Base-by-base conservation (phyloP, 148 eudicot genomes). In the Hydrangea macrophylla region DNA sequence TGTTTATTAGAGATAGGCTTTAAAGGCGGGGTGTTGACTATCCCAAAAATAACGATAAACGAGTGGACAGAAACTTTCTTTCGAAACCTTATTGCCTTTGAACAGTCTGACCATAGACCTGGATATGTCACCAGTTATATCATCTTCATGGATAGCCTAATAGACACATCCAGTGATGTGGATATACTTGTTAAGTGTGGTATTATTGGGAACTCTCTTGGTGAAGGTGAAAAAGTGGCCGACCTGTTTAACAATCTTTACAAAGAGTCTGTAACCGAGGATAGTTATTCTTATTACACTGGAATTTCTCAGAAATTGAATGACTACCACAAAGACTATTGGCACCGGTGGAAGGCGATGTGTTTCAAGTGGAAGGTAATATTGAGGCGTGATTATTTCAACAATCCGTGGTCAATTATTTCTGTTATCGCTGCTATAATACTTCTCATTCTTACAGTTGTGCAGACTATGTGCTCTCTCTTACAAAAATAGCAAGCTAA, bases 391-490 rank as follows among this genome's bases (percentile, higher is more conserved):
- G 81, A 80, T 36, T 80, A 80, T 56, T 80, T 80, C 58, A 76
- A 69, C 61, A 77, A 76, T 56, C 84, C 81, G 2, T 80, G 84
- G 84, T 76, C 84, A 1, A 55, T 67, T 35, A 70, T 80, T 39
- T 77, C 84, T 11, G 58, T 72, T 8, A 53, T 76, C 0, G 81
- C 73, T 58, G 84, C 81, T 28, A 13, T 77, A 31, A 62, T 73
- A 2, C 75, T 80, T 56, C 70, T 77, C 84, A n/a, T n/a, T n/a
- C n/a, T n/a, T n/a, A n/a, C n/a, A n/a, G n/a, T n/a, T n/a, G n/a
- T n/a, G n/a, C n/a, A 76, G 60, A 80, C 84, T 35, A 55, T 62
- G 53, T 62, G 66, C 28, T 62, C 53, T 7, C 0, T 62, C 1
- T n/a, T 62, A 28, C 28, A 24, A 32, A 31, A 31, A 10, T 60